These are phyloP conservation scores for Chernovozyma sophiae-reginae DNA, from an alignment of 1,139 yeast species.

Conservation along the genomic window DNA sequence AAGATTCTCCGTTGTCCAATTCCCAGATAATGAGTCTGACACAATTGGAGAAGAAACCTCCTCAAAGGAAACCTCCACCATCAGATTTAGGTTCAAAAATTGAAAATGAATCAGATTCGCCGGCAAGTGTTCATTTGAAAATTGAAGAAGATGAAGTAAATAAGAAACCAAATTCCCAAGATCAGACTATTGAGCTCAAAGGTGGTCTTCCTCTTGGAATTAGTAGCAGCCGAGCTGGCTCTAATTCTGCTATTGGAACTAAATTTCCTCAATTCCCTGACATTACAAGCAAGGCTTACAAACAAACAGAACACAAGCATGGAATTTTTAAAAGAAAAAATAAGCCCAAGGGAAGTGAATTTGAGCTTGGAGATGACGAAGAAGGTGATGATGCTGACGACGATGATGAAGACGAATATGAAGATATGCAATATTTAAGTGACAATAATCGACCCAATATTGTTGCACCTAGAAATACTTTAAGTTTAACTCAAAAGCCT, in stretches of 20 bases:
- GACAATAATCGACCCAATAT: too few species aligned
- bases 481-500: constrained; percentile 14
- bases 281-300: not conserved
- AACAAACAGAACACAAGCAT: not conserved
- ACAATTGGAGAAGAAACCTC: constrained; percentile 3
- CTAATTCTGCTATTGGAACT: not conserved
- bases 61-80: constrained; percentile 29
- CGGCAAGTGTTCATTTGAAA: not conserved
- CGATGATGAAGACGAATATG: not conserved
- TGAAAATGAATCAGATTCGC: not conserved
- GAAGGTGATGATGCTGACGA: constrained; percentile 1
- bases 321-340: not conserved
- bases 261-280: constrained; percentile 27
- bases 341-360: not conserved
- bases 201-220: not conserved
- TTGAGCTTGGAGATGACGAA: not conserved
- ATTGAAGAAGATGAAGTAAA: not conserved
- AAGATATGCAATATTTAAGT: not conserved
- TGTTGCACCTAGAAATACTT: constrained; percentile 1
- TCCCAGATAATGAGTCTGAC: not conserved
- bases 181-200: not conserved
- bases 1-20: not conserved
- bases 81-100: constrained; percentile 1
- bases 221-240: not conserved
- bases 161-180: not conserved